Conservation (phyloP, 192 early-diverging fungal species). For the Gryganskiella cystojenkinii region DNA sequence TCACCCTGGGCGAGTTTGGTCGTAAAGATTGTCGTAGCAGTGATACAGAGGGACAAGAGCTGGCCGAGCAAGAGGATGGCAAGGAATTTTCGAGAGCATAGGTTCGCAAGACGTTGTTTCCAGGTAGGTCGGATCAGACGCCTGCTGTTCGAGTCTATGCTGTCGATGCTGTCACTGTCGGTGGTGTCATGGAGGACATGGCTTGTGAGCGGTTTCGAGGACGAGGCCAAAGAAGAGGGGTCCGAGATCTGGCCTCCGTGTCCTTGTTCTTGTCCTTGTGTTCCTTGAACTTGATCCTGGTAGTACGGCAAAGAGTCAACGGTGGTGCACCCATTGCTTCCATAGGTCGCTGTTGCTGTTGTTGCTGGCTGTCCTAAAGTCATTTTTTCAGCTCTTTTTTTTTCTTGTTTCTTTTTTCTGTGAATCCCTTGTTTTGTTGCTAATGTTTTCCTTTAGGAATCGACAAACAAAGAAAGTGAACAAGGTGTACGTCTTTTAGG, state of each 20-base stretch:
- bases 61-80: slow-evolving; percentile 68
- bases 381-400: not conserved
- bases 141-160: not conserved
- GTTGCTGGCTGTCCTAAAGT: too few relatives aligned
- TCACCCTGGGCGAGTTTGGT: slow-evolving; percentile 68
- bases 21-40: slow-evolving; percentile 73
- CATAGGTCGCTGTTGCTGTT: too few relatives aligned
- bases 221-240: not conserved
- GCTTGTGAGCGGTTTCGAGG: not conserved
- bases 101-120: slow-evolving; percentile 1
- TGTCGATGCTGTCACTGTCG: too few relatives aligned
- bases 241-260: too few relatives aligned
- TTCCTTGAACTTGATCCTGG: too few relatives aligned
- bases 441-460: not conserved
- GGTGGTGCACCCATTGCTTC: too few relatives aligned
- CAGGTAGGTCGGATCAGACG: not conserved
- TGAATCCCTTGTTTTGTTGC: not conserved
- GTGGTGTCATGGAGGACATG: not conserved
- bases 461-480: not conserved
- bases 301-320: too few relatives aligned
- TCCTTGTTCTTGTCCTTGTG: too few relatives aligned
- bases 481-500: slow-evolving; percentile 43
- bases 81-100: slow-evolving; percentile 43
- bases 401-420: not conserved
- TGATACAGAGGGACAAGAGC: slow-evolving; percentile 81